Conservation (phyloP, 1,139 yeast genomes). For the Diutina catenulata region DNA sequence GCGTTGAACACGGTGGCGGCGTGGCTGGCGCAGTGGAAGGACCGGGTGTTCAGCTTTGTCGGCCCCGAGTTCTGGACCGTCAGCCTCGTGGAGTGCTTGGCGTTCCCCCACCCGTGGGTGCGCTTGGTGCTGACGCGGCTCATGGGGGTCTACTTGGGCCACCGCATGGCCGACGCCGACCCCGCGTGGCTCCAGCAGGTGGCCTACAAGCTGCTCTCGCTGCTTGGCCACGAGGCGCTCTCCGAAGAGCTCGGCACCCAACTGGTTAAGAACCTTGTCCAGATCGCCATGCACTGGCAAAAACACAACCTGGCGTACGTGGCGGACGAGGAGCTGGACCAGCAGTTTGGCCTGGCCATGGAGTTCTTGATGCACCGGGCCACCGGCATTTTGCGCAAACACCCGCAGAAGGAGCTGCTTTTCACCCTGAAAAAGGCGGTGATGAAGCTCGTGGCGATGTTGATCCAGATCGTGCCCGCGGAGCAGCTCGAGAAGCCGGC, state of each 20-base stretch:
- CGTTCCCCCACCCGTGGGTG: conserved; percentile 91
- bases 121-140: conserved; percentile 61
- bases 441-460: conserved; percentile 48
- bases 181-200: conserved; percentile 41
- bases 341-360: conserved; percentile 29
- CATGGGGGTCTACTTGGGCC: conserved; percentile 36
- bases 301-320: conserved; percentile 25
- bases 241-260: conserved; percentile 55
- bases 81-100: conserved; percentile 25
- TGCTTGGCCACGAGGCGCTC: conserved; percentile 68
- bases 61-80: conserved; percentile 13
- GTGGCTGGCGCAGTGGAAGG: conserved; percentile 20
- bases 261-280: conserved; percentile 55
- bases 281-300: conserved; percentile 56
- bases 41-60: conserved; percentile 16
- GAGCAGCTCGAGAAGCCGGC: conserved; percentile 27
- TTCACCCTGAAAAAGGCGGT: conserved; percentile 20
- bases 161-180: conserved; percentile 23
- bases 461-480: conserved; percentile 36
- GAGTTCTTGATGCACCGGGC: conserved; percentile 55
- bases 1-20: conserved; percentile 45
- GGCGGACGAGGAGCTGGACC: conserved; percentile 12
- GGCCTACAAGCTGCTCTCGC: conserved; percentile 61
- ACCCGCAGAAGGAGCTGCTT: conserved; percentile 19
- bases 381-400: conserved; percentile 56